phyloP scores from a whole-genome alignment of 1,139 yeast genomes.

The Geotrichum cucujoidarum region DNA sequence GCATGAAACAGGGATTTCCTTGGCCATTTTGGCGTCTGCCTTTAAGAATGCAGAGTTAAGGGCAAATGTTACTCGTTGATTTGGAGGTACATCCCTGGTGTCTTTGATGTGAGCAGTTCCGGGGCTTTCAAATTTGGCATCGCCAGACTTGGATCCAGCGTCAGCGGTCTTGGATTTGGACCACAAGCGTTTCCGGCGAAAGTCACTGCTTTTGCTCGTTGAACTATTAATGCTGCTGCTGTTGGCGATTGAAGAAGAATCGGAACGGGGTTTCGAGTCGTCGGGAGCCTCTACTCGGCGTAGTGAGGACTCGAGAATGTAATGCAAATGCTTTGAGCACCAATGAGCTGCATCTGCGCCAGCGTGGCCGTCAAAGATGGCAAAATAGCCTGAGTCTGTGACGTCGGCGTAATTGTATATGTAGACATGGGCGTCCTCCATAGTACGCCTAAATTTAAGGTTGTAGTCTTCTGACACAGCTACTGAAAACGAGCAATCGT shows the following conservation, averaged over 20 bases:
- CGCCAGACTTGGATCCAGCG: not conserved
- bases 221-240: not conserved
- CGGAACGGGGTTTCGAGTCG: not conserved
- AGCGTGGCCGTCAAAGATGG: conserved; percentile 96
- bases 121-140: not conserved
- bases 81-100: conserved; percentile 5
- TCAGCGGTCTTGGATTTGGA: conserved; percentile 1
- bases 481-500: conserved; percentile 43
- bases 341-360: conserved; percentile 91
- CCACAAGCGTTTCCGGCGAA: conserved; percentile 3
- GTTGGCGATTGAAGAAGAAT: no score
- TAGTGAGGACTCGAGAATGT: conserved; percentile 54
- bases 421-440: conserved; percentile 97
- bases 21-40: conserved; percentile 67
- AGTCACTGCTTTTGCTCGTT: conserved; percentile 9
- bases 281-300: conserved; percentile 10
- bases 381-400: conserved; percentile 93
- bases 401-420: conserved; percentile 87
- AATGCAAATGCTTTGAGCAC: conserved; percentile 87
- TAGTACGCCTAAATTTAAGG: conserved; percentile 70
- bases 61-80: conserved; percentile 31
- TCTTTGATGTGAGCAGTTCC: not conserved
- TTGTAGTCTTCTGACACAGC: conserved; percentile 91
- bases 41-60: conserved; percentile 49
- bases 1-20: conserved; percentile 51